Base-by-base conservation (phyloP, 148 eudicot genomes). In the Bassia scoparia region DNA sequence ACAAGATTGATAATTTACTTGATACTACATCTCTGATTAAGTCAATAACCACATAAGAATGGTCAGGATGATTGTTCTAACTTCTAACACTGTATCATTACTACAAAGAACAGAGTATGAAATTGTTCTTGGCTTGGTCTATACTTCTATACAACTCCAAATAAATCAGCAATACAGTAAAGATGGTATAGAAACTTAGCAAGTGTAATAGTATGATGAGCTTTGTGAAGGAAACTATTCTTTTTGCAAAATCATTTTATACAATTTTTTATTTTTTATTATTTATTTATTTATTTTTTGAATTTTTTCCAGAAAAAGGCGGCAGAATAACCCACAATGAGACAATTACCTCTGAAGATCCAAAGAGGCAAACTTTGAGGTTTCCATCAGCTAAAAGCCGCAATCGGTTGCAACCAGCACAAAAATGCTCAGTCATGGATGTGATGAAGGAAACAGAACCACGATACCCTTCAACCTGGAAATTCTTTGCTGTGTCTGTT, bases 401-500 rank as follows among this genome's bases (percentile, higher is more conserved):
- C 79, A 94, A 71, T 68, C 98, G 87, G 67, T 91, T 94, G 86
- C 98, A 94, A 63, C 98, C 90, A 70, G 87, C 88, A 81, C 98
- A 94, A 61, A 94, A 94, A 76, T 94, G 98, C 83, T 94, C 92
- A 2, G 97, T 94, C 98, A 94, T 94, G 41, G 98, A 94, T 72
- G 98, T 94, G 69, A 94, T 94, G 67, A 94, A 94, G 66, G 98
- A 94, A 80, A 94, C 96, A 59, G 92, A 84, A 59, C 98, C 98
- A 30, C 66, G 76, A 82, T 91, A 93, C 52, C 96, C 98, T 81
- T 91, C 96, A 76, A 94, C 83, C 72, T 78, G 84, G 81, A 87
- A 94, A 79, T 91, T 94, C 87, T 91, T 93, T 74, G 98, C 98
- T 24, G 98, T 93, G 67, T 93, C 97, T 33, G 91, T 82, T 54